Base-by-base conservation (phyloP, 371 early-diverging fungal genomes). In the Chytridiales sp. region DNA sequence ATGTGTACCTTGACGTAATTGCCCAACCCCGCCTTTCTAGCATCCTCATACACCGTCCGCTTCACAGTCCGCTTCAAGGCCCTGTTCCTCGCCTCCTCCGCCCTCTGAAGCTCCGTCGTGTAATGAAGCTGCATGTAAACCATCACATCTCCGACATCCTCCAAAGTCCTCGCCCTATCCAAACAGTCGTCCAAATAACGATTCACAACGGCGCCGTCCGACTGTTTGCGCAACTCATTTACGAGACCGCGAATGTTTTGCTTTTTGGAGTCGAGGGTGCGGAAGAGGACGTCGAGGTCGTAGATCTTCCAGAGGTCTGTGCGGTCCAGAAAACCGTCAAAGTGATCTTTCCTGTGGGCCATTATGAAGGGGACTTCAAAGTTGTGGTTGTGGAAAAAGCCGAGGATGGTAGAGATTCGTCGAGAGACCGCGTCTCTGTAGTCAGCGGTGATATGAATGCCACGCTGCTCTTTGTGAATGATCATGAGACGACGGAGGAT, bases 281-380 rank as follows among this genome's bases (percentile, higher is more conserved):
- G 85, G 68, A 83, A 94, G 65, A 88, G 85, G 61, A 43, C 32
- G 59, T 93, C 93, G 47, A 86, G 72, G 68, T 96, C 97, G 60
- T 86, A 89, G 44, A 95, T 88, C 47, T 79, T 77, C 97, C 97
- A 96, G 32, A 96, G 67, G 64, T 93, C 93, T 15, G 78, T 74
- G 62, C 90, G 78, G 42, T 66, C 63, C 22, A 78, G 59, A 4
- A 52, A 35, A 1, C 66, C 66, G 57, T 71, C 32, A 62, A 74
- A 60, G 58, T 86, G 86, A 69, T 98, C 98, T 47, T 87, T 85
- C 32, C 94, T 86, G 66, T 97, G 93, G 19, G 81, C 80, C 35
- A 81, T 79, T 59, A 98, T 90, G 66, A 87, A 94, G 4, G 97
- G 97, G 8, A 98, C 94, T 71, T 97, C 97, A 48, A 88, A 77